Evolutionary conservation across 208 protist genomes (phyloP).

Genomic region (Crithidia thermophila): DNA sequence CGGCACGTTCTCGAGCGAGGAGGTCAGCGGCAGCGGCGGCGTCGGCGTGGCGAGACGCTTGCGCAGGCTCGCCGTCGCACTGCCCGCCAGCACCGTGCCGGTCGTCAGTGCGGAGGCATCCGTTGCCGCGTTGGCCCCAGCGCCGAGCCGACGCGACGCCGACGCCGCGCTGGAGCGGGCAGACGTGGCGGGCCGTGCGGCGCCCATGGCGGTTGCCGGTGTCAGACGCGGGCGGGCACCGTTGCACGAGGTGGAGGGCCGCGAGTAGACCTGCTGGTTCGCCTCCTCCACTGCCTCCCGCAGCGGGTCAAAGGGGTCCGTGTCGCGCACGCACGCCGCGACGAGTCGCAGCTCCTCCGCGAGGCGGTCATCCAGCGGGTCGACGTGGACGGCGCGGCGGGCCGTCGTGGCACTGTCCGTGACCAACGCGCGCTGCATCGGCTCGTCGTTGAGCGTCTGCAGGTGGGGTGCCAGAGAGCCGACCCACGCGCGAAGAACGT

Average conservation of each 20-base stretch:
- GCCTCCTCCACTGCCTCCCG: slow-evolving; percentile 45
- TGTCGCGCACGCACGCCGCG: slow-evolving; percentile 73
- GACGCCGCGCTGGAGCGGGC: slow-evolving; percentile 29
- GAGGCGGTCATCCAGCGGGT: slow-evolving; percentile 64
- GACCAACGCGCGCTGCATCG: slow-evolving; percentile 15
- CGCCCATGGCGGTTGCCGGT: slow-evolving; percentile 21
- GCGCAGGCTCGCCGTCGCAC: slow-evolving; percentile 46
- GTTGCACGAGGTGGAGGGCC: slow-evolving; percentile 67
- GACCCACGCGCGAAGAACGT: slow-evolving; percentile 52
- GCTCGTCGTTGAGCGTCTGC: slow-evolving; percentile 26
- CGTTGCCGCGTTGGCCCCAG: background rate
- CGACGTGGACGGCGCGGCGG: slow-evolving; percentile 33
- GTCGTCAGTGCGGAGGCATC: slow-evolving; percentile 46
- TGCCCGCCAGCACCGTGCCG: slow-evolving; percentile 47
- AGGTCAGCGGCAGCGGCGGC: background rate
- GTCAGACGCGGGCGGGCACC: slow-evolving; percentile 38
- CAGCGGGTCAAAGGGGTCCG: slow-evolving; percentile 53
- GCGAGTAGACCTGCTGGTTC: slow-evolving; percentile 51
- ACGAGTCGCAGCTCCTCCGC: slow-evolving; percentile 76
- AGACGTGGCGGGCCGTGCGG: slow-evolving; percentile 16
- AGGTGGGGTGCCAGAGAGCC: slow-evolving; percentile 62
- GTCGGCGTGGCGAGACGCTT: slow-evolving; percentile 28
- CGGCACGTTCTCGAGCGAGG: background rate
- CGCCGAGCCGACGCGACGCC: slow-evolving; percentile 7
- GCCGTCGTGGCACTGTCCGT: background rate